Evolutionary conservation across 352 stramenopile genomes (phyloP), one percentile per base, ranked within the genome.

Genomic region (Pythium brachiatum): DNA sequence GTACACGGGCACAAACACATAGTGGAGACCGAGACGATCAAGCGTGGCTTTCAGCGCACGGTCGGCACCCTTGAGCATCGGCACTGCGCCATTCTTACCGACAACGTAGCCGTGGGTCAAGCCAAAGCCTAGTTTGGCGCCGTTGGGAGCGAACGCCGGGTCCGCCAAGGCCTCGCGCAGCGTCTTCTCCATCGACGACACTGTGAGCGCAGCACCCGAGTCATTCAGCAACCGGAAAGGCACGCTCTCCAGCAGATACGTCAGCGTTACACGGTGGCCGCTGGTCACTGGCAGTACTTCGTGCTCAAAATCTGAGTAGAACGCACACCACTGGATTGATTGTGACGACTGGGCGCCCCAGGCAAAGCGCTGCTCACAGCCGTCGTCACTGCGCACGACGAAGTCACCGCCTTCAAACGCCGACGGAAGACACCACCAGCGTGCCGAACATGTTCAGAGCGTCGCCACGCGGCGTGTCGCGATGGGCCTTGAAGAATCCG

Each of bases 301-400:
- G n/a, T 60, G 60, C 52, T 66, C 52, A 27, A 38, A 60, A 23
- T 66, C 60, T 51, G 60, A 66, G 60, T 66, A 66, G 39, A 66
- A 66, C 41, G 38, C 60, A 57, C 60, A 66, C 60, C 60, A 66
- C 60, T 66, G 60, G 8, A 66, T 25, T 7, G 25, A 20, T 26
- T 7, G 6, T 2, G 50, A 16, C 8, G 44, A 27, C 9, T 57
- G 39, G 2, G 4, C 18, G 3, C 25, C 26, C 36, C 58, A 65
- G 6, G 16, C 38, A 36, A 57, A 60, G 7, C 26, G 43, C 25
- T 66, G 51, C 6, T 23, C 20, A 12, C 60, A 53, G 16, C 38
- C 41, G 36, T 60, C 39, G 20, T 50, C 39, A 29, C 47, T 60
- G 16, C 53, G 59, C 31, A 66, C 31, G 3, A 56, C 60, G 29